Evolutionary conservation across 805 yeast genomes (phyloP), one percentile per base, ranked within the genome.

Genomic region (Candida nemodendra): DNA sequence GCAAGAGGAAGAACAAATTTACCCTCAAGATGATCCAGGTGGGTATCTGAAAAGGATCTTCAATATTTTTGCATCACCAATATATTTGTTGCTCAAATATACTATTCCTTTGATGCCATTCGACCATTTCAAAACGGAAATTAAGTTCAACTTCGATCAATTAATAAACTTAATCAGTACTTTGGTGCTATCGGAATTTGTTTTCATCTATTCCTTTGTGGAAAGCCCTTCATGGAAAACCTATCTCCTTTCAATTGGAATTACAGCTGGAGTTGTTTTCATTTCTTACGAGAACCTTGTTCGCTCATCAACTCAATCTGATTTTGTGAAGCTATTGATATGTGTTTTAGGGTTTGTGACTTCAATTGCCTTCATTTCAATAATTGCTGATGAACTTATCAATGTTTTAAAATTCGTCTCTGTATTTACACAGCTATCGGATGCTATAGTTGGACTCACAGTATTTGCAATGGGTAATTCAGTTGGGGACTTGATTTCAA

Each of bases 381-480:
- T 72, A 2, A 71, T 84, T 27, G 91, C 95, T 1, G 72, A 77
- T 3, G 85, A 81, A 45, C 77, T 89, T 11, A 83, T 91, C 27
- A 70, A 71, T 3, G 66, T 81, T 1, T 60, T 91, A 31, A 76
- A 79, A 36, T 67, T 81, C 15, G 56, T 85, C 39, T 81, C 90
- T 0, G 65, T 75, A 1, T 66, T 80, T 0, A 74, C 77, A 35
- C 58, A 75, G 18, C 61, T 91, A 6, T 77, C 88, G 8, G 93
- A 87, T 42, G 88, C 89, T 3, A 72, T 90, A 9, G 62, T 91
- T 18, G 99, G 99, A 0, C 64, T 89, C 9, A 91, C 98, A 0
- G 71, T 91, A 0, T 84, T 91, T 59, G 96, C 98, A 0, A 64
- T 91, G 41, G 98, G 99, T 4, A 93, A 91, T 59, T 90, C 96